Conservation (phyloP, 2,329 filamentous ascomycete species). For the Diaporthe nobilis region DNA sequence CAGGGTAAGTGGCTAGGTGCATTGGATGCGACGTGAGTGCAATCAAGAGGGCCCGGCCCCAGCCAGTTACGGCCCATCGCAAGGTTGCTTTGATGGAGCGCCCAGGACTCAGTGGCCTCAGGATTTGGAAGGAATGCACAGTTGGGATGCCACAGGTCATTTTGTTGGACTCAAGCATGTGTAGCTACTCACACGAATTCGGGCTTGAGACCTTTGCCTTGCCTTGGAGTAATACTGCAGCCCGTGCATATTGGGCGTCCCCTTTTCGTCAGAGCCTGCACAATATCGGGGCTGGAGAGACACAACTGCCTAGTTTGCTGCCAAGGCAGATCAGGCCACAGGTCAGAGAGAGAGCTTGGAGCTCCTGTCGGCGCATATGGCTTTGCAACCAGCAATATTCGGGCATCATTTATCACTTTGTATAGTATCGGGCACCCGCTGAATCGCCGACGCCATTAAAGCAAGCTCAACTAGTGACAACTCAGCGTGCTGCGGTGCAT, state of each 20-base stretch:
- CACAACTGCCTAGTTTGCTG: neutral
- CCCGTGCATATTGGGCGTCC: neutral
- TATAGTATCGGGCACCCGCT: neutral
- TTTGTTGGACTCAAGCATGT: neutral
- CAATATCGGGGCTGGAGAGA: neutral
- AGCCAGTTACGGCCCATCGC: slow-evolving; percentile 6
- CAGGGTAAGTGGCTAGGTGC: slow-evolving; percentile 35
- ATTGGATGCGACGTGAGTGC: slow-evolving; percentile 29
- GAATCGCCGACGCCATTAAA: neutral
- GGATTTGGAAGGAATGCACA: slow-evolving; percentile 19
- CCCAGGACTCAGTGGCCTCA: neutral
- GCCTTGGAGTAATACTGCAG: neutral
- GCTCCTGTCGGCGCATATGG: neutral
- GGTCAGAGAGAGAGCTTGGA: neutral
- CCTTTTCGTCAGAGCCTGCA: slow-evolving; percentile 2
- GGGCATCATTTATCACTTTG: neutral
- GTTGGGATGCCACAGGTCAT: slow-evolving; percentile 6
- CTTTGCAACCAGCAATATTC: neutral
- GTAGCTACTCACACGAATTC: neutral
- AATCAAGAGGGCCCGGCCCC: slow-evolving; percentile 6
- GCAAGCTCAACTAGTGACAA: neutral
- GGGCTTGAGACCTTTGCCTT: slow-evolving; percentile 1
- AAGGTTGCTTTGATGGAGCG: slow-evolving; percentile 28
- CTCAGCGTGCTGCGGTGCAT: neutral
- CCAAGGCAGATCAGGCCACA: neutral